Percentiles rank a stretch among this genome's conserved stretches.
These are phyloP conservation scores for Fusarium pseudograminearum DNA, from an alignment of 2,329 filamentous ascomycete genomes.

Conservation along the genomic window DNA sequence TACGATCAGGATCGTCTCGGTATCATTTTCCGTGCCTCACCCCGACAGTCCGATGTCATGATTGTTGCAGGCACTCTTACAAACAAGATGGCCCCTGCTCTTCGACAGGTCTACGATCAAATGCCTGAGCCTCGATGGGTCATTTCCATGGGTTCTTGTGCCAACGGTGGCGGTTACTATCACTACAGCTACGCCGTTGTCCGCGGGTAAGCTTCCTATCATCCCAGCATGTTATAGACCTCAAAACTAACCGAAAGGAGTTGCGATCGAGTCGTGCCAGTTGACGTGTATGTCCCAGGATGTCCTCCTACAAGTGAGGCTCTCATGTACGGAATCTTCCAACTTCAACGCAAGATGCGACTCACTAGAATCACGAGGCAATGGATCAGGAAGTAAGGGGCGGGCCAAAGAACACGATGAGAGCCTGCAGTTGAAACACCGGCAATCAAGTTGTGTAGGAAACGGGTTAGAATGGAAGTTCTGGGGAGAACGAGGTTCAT, in stretches of 20 bases:
- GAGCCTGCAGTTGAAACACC: not conserved
- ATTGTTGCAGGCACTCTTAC: slow-evolving; percentile 93
- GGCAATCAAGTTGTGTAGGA: not conserved
- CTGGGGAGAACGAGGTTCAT: not conserved
- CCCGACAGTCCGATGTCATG: slow-evolving; percentile 91
- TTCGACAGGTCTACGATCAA: slow-evolving; percentile 93
- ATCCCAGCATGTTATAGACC: not conserved
- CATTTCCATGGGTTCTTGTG: slow-evolving; percentile 84
- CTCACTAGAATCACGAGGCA: slow-evolving; percentile 66
- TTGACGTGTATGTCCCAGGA: slow-evolving; percentile 83
- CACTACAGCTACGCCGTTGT: slow-evolving; percentile 86
- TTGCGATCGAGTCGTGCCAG: slow-evolving; percentile 81
- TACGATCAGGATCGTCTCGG: slow-evolving; percentile 91
- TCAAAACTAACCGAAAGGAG: slow-evolving; percentile 47
- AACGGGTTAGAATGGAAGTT: not conserved
- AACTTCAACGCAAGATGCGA: slow-evolving; percentile 81
- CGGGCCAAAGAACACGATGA: not conserved
- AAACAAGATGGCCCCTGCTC: slow-evolving; percentile 95
- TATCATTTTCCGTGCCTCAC: slow-evolving; percentile 91
- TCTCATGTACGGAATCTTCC: slow-evolving; percentile 78
- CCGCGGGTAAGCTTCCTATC: slow-evolving; percentile 51
- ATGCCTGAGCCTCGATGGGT: slow-evolving; percentile 95
- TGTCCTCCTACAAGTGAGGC: slow-evolving; percentile 74
- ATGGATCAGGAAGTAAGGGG: slow-evolving; percentile 68
- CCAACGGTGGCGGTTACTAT: slow-evolving; percentile 88